Evolutionary conservation across 1,284 basidiomycete genomes (phyloP).

Genomic region (Trichosporon sp.): DNA sequence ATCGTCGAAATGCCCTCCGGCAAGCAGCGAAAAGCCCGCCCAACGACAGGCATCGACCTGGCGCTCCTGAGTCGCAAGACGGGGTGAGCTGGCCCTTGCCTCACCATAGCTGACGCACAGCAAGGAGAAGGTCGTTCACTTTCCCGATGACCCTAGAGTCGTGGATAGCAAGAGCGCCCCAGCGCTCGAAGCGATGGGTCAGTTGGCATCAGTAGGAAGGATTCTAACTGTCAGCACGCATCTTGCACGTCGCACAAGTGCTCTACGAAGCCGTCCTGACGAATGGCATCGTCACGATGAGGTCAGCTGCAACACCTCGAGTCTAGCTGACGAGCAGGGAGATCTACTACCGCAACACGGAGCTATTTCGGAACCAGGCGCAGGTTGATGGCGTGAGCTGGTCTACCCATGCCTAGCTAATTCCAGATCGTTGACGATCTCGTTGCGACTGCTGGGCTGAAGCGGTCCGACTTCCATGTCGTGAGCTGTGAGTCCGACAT

Average conservation of each 20-base stretch:
- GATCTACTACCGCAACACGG: slow-evolving; percentile 76
- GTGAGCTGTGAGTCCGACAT: slow-evolving; percentile 51
- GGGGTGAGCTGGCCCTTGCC: slow-evolving; percentile 9
- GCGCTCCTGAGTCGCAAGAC: slow-evolving; percentile 14
- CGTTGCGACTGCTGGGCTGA: slow-evolving; percentile 68
- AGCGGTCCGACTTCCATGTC: slow-evolving; percentile 70
- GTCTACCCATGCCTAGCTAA: slow-evolving; percentile 3
- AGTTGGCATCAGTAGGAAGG: not conserved
- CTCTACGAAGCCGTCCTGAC: slow-evolving; percentile 35
- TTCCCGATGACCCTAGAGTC: slow-evolving; percentile 27
- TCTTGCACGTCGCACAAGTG: slow-evolving; percentile 27
- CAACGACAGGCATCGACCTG: slow-evolving; percentile 8
- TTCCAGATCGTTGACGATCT: slow-evolving; percentile 79
- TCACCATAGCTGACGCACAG: slow-evolving; percentile 6
- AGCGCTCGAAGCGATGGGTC: slow-evolving; percentile 22
- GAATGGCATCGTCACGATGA: slow-evolving; percentile 26
- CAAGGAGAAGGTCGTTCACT: slow-evolving; percentile 24
- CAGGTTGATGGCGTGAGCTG: slow-evolving; percentile 63
- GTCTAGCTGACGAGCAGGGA: slow-evolving; percentile 54
- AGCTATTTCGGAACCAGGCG: slow-evolving; percentile 66
- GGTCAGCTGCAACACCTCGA: slow-evolving; percentile 19
- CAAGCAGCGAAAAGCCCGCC: not conserved
- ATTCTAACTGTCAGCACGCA: slow-evolving; percentile 23
- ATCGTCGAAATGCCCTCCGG: not conserved
- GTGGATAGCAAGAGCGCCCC: slow-evolving; percentile 2